A percentile compares a stretch with the other conserved stretches of the same genome.
Evolutionary conservation across 208 protist species (phyloP).

Genomic region (Trypanosoma theileri): DNA sequence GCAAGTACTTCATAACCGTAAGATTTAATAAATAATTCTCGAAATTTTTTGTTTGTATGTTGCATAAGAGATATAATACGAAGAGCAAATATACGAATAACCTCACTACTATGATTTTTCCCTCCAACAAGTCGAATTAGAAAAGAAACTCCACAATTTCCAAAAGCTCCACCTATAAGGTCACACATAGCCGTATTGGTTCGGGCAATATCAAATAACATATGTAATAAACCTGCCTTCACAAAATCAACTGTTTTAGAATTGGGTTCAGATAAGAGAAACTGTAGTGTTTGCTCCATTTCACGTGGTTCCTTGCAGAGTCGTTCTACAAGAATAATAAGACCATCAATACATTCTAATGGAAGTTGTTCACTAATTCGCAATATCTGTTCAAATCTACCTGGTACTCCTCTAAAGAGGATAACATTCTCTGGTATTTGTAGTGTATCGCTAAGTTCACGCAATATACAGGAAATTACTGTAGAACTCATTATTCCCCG

Average conservation of each 20-base stretch:
- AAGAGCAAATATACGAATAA: slow-evolving; percentile 74
- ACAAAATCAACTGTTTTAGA: slow-evolving; percentile 42
- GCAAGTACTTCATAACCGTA: slow-evolving; percentile 72
- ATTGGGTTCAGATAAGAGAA: slow-evolving; percentile 41
- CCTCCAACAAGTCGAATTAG: slow-evolving; percentile 73
- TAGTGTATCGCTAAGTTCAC: slow-evolving; percentile 82
- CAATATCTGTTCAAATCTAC: slow-evolving; percentile 63
- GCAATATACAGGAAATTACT: slow-evolving; percentile 60
- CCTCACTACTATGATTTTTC: slow-evolving; percentile 73
- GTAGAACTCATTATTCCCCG: not conserved
- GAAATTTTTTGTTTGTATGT: slow-evolving; percentile 54
- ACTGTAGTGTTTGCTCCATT: slow-evolving; percentile 61
- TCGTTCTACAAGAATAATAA: slow-evolving; percentile 84
- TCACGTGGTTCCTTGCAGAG: slow-evolving; percentile 69
- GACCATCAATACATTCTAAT: slow-evolving; percentile 65
- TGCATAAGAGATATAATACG: slow-evolving; percentile 81
- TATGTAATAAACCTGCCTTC: slow-evolving; percentile 79
- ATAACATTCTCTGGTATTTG: slow-evolving; percentile 59
- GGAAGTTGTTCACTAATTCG: slow-evolving; percentile 53
- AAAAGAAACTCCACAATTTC: slow-evolving; percentile 47
- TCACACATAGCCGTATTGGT: slow-evolving; percentile 71
- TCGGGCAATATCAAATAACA: slow-evolving; percentile 87
- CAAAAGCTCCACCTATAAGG: slow-evolving; percentile 55
- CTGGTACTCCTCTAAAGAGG: slow-evolving; percentile 54
- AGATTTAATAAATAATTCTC: slow-evolving; percentile 57